Conservation (phyloP, 139 green algal genomes). For the Marvania coccoides region DNA sequence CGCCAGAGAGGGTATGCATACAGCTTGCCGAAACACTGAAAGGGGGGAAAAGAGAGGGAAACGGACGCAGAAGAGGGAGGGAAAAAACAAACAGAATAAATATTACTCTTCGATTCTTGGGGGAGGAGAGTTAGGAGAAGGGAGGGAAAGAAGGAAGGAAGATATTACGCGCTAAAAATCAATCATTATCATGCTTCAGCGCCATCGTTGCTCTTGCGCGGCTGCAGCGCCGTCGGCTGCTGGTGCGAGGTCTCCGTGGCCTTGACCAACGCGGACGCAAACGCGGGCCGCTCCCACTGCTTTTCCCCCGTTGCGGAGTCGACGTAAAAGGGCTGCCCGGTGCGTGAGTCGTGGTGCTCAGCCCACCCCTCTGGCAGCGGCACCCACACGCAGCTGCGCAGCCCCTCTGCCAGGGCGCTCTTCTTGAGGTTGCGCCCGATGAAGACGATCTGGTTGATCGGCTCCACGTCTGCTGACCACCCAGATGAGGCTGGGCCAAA, state of each 20-base stretch:
- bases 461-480: slow-evolving; percentile 54
- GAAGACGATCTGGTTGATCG: slow-evolving; percentile 77
- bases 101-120: not conserved
- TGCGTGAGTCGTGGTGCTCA: slow-evolving; percentile 49
- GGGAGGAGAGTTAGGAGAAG: not conserved
- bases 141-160: not conserved
- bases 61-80: not conserved
- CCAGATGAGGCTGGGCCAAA: slow-evolving; percentile 51
- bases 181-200: not conserved
- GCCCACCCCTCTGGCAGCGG: slow-evolving; percentile 69
- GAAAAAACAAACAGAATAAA: not conserved
- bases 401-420: slow-evolving; percentile 43
- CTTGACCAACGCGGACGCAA: slow-evolving; percentile 30
- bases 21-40: no score
- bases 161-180: not conserved
- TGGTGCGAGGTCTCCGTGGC: slow-evolving; percentile 28
- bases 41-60: not conserved
- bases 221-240: slow-evolving; percentile 30
- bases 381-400: slow-evolving; percentile 67
- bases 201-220: not conserved
- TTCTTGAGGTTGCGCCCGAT: slow-evolving; percentile 62
- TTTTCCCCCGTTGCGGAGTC: slow-evolving; percentile 15
- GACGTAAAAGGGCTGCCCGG: slow-evolving; percentile 25
- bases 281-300: slow-evolving; percentile 24
- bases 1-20: no score